Conservation (phyloP, 2,329 filamentous ascomycete genomes). For the Fusarium palustre region DNA sequence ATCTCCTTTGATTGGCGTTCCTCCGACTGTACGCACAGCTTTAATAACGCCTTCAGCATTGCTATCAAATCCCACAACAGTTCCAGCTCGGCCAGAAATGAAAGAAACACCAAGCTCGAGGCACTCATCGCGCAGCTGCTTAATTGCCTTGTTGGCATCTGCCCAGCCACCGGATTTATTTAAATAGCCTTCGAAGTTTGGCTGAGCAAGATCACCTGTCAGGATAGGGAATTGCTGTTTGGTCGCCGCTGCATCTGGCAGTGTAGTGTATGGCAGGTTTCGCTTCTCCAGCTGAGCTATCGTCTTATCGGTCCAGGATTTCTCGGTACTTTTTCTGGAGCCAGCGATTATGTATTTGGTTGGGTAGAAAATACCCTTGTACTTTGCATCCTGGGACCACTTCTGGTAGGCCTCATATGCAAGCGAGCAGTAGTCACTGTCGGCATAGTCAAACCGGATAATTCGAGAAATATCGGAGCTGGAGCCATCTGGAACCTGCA, state of each 20-base stretch:
- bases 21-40: not conserved
- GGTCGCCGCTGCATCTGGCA: constrained; percentile 2
- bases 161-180: constrained; percentile 35
- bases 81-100: constrained; percentile 27
- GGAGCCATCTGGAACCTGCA: constrained; percentile 49
- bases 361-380: constrained; percentile 28
- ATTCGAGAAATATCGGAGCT: constrained; percentile 54
- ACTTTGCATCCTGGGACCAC: constrained; percentile 26
- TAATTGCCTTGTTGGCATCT: constrained; percentile 35
- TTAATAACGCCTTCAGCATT: not conserved
- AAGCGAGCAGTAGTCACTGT: constrained; percentile 69
- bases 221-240: constrained; percentile 12
- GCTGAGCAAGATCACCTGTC: constrained; percentile 18
- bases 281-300: constrained; percentile 24
- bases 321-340: not conserved
- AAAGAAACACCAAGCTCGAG: constrained; percentile 32
- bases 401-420: constrained; percentile 51
- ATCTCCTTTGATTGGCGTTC: constrained; percentile 10
- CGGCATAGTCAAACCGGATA: constrained; percentile 68
- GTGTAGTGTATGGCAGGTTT: constrained; percentile 5
- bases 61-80: constrained; percentile 16
- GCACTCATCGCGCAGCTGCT: constrained; percentile 31
- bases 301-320: constrained; percentile 32
- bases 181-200: constrained; percentile 29
- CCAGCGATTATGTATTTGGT: constrained; percentile 22